Evolutionary conservation across 1,139 yeast genomes (phyloP), one percentile per base, ranked within the genome.

Genomic region (Hyphopichia buzzinii): DNA sequence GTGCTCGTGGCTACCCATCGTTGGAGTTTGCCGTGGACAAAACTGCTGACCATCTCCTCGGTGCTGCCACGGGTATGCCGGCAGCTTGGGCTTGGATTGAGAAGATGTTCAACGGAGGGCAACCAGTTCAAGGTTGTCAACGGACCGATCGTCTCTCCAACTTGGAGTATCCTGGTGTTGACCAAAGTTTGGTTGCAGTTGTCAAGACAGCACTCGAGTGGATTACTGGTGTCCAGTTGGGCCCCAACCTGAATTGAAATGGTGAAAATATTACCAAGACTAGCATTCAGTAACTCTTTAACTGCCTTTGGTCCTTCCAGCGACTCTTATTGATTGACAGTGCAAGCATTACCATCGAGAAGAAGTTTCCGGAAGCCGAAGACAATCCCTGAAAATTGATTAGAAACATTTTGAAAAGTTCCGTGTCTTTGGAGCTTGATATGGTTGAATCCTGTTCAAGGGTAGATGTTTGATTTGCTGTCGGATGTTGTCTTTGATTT

Each of bases 1-100:
- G 70, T 45, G 50, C 42, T 3, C 45, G 52, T 41, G 67, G 64
- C 2, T 54, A 59, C 15, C 31, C 39, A n/a, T 61, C 67, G 0
- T 42, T 59, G 19, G 68, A 63, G 39, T 54, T 61, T 36, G 49
- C 58, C 12, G 52, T 49, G 13, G 59, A 57, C 32, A 21, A 38
- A 11, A 38, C 51, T 5, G 49, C 59, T 29, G 64, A 64, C 12
- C 68, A 62, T 40, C 30, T 56, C 22, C 39, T 54, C 6, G 66
- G 58, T 39, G 29, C 46, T 7, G 26, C 47, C n/a, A 48, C 52
- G 31, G 67, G 68, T 11, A 47, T 52, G 26, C 64, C 64, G 7
- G 65, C 66, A 1, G 67, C 57, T 3, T 39, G 57, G 13, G 53
- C 55, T 3, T 62, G 66, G 67, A 29, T 58, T 2, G 34, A 46